Conservation (phyloP, 139 green algal species). For the Mychonastes homosphaera region DNA sequence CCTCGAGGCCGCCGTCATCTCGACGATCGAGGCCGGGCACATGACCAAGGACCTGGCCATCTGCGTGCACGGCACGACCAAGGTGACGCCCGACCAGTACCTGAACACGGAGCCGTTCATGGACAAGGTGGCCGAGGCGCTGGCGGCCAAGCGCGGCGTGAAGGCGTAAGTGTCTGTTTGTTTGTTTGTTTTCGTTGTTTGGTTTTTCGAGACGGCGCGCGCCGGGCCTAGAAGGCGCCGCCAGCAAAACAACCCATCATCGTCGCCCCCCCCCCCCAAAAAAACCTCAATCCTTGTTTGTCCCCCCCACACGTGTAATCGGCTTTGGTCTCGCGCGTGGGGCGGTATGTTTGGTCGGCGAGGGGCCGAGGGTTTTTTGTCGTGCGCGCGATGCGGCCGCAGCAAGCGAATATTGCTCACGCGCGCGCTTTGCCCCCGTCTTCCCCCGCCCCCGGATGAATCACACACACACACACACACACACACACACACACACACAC, state of each 20-base stretch:
- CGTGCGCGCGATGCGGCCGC: no score
- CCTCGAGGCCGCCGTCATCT: conserved; percentile 77
- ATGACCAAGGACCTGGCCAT: conserved; percentile 96
- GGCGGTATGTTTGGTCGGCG: no score
- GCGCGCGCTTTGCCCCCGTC: background rate
- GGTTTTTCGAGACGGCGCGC: no score
- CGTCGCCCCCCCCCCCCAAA: no score
- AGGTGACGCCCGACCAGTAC: conserved; percentile 71
- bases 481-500: background rate
- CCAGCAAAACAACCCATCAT: background rate
- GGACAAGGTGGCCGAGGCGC: conserved; percentile 62
- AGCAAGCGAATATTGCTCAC: background rate
- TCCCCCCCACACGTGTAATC: background rate
- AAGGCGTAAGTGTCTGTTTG: no score
- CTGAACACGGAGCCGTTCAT: conserved; percentile 91
- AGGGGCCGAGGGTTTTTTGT: no score
- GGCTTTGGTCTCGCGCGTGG: background rate
- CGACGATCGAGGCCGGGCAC: conserved; percentile 72
- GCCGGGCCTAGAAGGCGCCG: background rate
- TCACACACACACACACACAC: background rate
- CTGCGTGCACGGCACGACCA: conserved; percentile 71
- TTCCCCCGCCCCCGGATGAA: background rate
- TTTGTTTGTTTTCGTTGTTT: no score
- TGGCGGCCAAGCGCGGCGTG: conserved; percentile 16
- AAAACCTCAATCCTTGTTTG: background rate